A percentile compares a stretch with the other conserved stretches of the same genome.
Conservation (phyloP, 2,329 filamentous ascomycete species). For the Alternaria sp. region DNA sequence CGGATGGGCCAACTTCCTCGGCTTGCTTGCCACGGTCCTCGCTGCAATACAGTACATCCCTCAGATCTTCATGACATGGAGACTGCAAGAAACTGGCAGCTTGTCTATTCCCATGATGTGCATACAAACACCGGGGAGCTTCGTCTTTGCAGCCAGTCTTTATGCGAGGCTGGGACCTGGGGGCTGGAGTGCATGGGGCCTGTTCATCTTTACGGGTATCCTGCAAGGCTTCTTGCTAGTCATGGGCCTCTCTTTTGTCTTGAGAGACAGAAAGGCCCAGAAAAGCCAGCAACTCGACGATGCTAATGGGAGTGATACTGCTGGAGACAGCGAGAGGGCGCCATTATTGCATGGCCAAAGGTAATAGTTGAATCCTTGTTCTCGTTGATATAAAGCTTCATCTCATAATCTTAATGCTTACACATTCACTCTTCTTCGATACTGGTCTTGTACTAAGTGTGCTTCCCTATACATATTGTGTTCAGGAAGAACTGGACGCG, state of each 20-base stretch:
- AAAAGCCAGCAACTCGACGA: slow-evolving; percentile 7
- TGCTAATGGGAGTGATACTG: not conserved
- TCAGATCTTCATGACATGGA: slow-evolving; percentile 92
- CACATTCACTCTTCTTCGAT: not conserved
- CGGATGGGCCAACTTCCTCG: slow-evolving; percentile 85
- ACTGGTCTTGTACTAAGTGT: not conserved
- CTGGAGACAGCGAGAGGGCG: slow-evolving; percentile 8
- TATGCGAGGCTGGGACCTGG: slow-evolving; percentile 78
- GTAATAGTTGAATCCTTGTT: not conserved
- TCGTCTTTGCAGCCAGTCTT: slow-evolving; percentile 87
- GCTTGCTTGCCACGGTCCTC: slow-evolving; percentile 78
- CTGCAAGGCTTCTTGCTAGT: slow-evolving; percentile 83
- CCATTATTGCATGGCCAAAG: slow-evolving; percentile 10
- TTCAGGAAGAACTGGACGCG: not conserved
- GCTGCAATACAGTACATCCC: slow-evolving; percentile 92
- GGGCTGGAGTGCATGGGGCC: slow-evolving; percentile 96
- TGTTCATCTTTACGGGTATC: slow-evolving; percentile 84
- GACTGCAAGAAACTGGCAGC: slow-evolving; percentile 84
- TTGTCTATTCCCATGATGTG: slow-evolving; percentile 98
- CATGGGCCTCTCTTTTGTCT: slow-evolving; percentile 83
- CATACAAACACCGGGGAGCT: slow-evolving; percentile 93
- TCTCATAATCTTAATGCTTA: not conserved
- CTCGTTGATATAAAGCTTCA: not conserved
- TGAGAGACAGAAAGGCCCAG: slow-evolving; percentile 53
- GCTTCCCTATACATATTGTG: not conserved